These are phyloP conservation scores for Flaveria robusta DNA, from an alignment of 129 eudicot species.

Conservation along the genomic window DNA sequence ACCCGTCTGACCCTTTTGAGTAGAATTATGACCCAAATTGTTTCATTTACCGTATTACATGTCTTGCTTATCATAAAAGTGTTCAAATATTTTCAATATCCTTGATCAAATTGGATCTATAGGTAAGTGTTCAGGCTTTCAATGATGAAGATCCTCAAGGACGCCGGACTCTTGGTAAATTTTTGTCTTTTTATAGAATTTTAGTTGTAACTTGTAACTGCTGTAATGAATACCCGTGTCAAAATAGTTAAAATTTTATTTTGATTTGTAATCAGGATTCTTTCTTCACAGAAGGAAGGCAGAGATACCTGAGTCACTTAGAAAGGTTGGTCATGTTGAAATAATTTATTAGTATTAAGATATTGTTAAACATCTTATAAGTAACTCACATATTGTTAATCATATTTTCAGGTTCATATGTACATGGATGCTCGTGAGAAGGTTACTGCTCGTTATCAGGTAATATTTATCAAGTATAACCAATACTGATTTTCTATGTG, in stretches of 20 bases:
- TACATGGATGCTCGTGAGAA: conserved; percentile 89
- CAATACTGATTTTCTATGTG: not conserved
- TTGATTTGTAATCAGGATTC: conserved; percentile 51
- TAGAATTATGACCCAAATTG: not conserved
- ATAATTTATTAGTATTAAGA: not conserved
- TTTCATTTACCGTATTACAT: not conserved
- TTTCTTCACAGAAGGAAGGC: conserved; percentile 99
- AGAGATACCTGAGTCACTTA: conserved; percentile 70
- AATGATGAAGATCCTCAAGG: conserved; percentile 99
- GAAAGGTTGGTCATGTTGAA: conserved; percentile 62
- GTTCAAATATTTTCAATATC: not conserved
- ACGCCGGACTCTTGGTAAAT: conserved; percentile 92
- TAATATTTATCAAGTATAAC: conserved; percentile 26
- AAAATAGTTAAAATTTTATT: not conserved
- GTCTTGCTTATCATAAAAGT: not conserved
- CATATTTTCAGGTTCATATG: conserved; percentile 72
- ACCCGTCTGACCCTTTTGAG: not conserved
- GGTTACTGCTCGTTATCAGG: conserved; percentile 99
- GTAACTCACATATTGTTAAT: conserved; percentile 8
- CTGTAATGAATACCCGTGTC: conserved; percentile 9
- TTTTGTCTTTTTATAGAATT: not conserved
- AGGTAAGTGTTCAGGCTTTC: conserved; percentile 99
- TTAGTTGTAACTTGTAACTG: conserved; percentile 13
- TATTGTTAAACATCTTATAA: conserved; percentile 3
- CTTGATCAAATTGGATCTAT: conserved; percentile 17